Conservation (phyloP, 2,329 filamentous ascomycete species). For the Colletotrichum neosansevieriae region DNA sequence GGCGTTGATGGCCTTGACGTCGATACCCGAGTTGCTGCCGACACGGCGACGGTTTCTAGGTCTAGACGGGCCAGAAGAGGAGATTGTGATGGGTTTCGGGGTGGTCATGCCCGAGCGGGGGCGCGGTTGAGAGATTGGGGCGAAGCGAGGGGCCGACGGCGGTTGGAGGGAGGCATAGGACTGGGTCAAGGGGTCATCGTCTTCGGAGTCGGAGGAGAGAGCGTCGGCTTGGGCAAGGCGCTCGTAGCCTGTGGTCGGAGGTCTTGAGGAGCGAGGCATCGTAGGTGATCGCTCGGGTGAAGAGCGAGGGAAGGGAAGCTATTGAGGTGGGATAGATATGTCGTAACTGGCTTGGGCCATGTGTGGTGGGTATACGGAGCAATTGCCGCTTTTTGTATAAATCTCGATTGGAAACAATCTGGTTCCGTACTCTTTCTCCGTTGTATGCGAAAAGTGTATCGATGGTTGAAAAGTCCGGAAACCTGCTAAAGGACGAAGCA, state of each 20-base stretch:
- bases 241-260: conserved; percentile 85
- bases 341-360: conserved; percentile 8
- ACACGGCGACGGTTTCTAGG: conserved; percentile 60
- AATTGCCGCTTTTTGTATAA: not conserved
- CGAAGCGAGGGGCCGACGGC: conserved; percentile 72
- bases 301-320: conserved; percentile 13
- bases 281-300: conserved; percentile 42
- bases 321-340: not conserved
- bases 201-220: conserved; percentile 77
- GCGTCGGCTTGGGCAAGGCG: conserved; percentile 86
- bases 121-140: conserved; percentile 71
- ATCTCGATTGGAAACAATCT: not conserved
- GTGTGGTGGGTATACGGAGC: not conserved
- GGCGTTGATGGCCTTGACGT: conserved; percentile 98
- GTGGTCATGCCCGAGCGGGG: conserved; percentile 71
- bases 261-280: conserved; percentile 70
- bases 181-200: conserved; percentile 69
- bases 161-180: conserved; percentile 69
- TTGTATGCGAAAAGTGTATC: conserved; percentile 11
- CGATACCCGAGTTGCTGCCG: conserved; percentile 87
- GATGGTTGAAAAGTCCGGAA: not conserved
- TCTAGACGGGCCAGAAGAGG: conserved; percentile 44
- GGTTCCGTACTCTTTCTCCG: not conserved
- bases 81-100: conserved; percentile 57
- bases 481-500: conserved; percentile 17